Evolutionary conservation across 169 alveolate species (phyloP).

Genomic region (Plasmodium fragile): DNA sequence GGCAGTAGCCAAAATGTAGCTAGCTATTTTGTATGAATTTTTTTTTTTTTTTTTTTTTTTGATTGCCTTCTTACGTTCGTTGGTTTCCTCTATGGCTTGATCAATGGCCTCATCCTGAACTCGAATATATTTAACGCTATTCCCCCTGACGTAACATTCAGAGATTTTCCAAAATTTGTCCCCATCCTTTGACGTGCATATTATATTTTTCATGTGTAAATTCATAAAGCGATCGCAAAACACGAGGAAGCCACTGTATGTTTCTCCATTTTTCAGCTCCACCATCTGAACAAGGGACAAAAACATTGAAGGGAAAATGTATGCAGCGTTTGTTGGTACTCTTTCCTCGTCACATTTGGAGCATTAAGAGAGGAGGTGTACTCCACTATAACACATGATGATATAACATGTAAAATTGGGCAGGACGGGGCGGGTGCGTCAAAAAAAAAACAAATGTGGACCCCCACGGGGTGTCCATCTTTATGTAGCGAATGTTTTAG

Average conservation of each 20-base stretch:
- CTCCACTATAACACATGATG: background rate
- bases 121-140: constrained; percentile 88
- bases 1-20: background rate
- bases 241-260: constrained; percentile 88
- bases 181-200: constrained; percentile 89
- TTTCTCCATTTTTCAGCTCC: constrained; percentile 90
- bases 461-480: background rate
- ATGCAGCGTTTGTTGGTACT: background rate
- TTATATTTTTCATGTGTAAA: constrained; percentile 86
- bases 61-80: constrained; percentile 50
- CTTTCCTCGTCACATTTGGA: background rate
- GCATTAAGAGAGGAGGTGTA: background rate
- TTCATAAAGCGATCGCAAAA: constrained; percentile 90
- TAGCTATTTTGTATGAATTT: background rate
- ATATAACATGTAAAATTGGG: background rate
- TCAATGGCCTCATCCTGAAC: constrained; percentile 87
- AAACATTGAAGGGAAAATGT: background rate
- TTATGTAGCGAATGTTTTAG: background rate
- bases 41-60: background rate
- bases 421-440: too few relatives aligned
- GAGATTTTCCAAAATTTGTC: constrained; percentile 86
- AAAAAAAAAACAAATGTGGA: background rate
- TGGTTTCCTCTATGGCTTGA: constrained; percentile 87
- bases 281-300: constrained; percentile 80
- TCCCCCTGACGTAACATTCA: constrained; percentile 90